phyloP scores from a whole-genome alignment of 768 basidiomycete genomes.

The Clitopilus hobsonii region DNA sequence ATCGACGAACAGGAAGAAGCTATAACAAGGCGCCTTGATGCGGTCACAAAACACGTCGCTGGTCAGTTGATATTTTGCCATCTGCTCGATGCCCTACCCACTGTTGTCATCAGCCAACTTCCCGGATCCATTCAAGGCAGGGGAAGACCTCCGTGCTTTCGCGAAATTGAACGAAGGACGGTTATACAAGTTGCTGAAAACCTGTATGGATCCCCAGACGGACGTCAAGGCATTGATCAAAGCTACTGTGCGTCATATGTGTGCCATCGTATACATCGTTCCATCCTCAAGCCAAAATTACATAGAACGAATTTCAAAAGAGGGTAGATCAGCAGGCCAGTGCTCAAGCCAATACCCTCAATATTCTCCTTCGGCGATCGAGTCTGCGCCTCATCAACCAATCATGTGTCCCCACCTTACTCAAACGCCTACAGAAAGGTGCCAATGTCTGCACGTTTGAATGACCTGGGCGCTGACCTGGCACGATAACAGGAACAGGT shows the following conservation, averaged over 20 bases:
- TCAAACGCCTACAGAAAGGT: constrained; percentile 62
- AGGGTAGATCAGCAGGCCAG: constrained; percentile 70
- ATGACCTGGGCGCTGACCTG: constrained; percentile 26
- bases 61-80: constrained; percentile 37
- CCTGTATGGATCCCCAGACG: constrained; percentile 77
- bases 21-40: constrained; percentile 49
- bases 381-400: constrained; percentile 76
- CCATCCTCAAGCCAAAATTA: neutral
- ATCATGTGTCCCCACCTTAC: constrained; percentile 76
- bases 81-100: neutral
- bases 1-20: constrained; percentile 80
- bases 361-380: constrained; percentile 61
- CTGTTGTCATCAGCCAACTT: constrained; percentile 37
- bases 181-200: constrained; percentile 80
- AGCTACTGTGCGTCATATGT: constrained; percentile 49
- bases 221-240: constrained; percentile 81
- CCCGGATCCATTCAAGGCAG: constrained; percentile 67
- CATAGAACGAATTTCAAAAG: constrained; percentile 71
- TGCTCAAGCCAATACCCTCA: constrained; percentile 62
- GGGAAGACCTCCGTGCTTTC: constrained; percentile 76
- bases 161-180: constrained; percentile 84
- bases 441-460: constrained; percentile 27
- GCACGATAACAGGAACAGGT: constrained; percentile 33
- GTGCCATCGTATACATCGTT: neutral
- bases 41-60: constrained; percentile 52